Base-by-base conservation (phyloP, 2,329 filamentous ascomycete species). In the Rugonectria rugulosa region DNA sequence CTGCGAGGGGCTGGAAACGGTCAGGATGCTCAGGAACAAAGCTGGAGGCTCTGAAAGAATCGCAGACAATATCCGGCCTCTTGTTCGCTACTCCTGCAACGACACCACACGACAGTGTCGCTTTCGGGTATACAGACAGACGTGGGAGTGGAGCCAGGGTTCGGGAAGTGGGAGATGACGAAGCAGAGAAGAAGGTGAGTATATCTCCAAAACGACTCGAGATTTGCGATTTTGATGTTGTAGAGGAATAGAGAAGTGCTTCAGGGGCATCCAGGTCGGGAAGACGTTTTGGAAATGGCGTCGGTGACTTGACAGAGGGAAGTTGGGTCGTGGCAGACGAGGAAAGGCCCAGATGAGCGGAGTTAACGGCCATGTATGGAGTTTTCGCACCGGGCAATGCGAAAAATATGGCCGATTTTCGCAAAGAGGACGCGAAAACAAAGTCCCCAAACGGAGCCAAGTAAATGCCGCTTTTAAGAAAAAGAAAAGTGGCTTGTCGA, bases 61-160 rank as follows among this genome's bases (percentile, higher is more conserved):
- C 51, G 45, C 44, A 56, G 56, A 50, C 55, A 46, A 48, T 60
- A 36, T 46, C 56, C 49, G 38, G 61, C 57, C 60, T 61, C 21
- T 51, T 41, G 40, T 56, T 31, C 63, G 43, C 66, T 65, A 66
- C 63, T 66, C 38, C 47, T 61, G 61, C 59, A 59, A 64, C 63
- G 65, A 57, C 50, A 52, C 32, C 44, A 34, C 34, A 47, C 43
- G 40, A 48, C 53, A 56, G 48, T 40, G 41, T 57, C 48, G 46
- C 52, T 36, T n/a, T 58, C 57, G 38, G 65, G 54, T 61, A 55
- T 56, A 46, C 26, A 41, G 17, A 15, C 26, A 59, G 56, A 43
- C 50, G 55, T 49, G 49, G 50, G 49, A 58, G 65, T 65, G 63
- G 65, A 65, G 61, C 61, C 42, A 60, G 59, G 41, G 60, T 29